Evolutionary conservation across 1,139 yeast species (phyloP), one percentile per base, ranked within the genome.

Genomic region (Pichia sp.): DNA sequence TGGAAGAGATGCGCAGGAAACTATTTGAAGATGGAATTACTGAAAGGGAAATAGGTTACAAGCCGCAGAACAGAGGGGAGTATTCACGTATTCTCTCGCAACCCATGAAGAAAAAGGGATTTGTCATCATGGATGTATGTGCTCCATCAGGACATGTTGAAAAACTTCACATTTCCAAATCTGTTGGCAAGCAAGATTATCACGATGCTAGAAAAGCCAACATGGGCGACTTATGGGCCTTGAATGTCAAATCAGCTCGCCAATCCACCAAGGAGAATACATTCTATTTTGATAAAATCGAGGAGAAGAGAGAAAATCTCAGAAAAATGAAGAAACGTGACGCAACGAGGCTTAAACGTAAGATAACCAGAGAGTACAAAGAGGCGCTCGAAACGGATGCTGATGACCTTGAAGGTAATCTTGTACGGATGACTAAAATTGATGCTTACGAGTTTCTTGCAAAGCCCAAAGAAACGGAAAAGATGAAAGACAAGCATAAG

Each of bases 221-320:
- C 26, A 73, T 77, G 52, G 96, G 96, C n/a, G 99, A 91, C 55
- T 61, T 81, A 38, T 91, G 97, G 97, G 80, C 82, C 0, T 63
- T 85, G 37, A 91, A 76, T 20, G 82, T 80, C 31, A 88, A 88
- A 61, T 69, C 79, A 8, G 75, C 69, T 11, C 56, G 64, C 5
- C 67, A 65, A 30, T 53, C 61, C 4, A 48, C 43, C 11, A 55
- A 55, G 32, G 59, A 56, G 36, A 53, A 50, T 25, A 38, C 39
- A 1, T 54, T 51, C 29, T 56, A 55, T 29, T 39, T 52, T 30
- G 55, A 51, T 12, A 45, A 48, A 23, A 42, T 58, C 23, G 50
- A 54, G 35, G 43, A 42, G 30, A 57, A 55, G 39, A 54, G 49
- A 29, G 47, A 49, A 21, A 47, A 48, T 20, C 25, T 53, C 8